Conservation (phyloP, 2,329 filamentous ascomycete genomes). For the Fusarium sacchari region DNA sequence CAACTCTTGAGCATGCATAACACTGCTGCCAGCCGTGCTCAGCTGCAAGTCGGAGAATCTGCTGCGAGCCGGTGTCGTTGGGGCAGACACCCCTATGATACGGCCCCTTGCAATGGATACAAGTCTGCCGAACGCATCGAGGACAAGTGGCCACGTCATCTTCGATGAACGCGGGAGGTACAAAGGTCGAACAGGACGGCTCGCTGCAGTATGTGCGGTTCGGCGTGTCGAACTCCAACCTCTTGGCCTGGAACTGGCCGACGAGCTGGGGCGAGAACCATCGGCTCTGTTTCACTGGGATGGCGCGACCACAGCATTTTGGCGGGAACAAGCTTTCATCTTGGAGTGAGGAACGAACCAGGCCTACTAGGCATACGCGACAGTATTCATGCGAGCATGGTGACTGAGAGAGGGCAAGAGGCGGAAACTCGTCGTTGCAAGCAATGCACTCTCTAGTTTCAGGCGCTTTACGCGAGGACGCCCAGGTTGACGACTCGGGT, state of each 20-base stretch:
- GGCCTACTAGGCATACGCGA: slow-evolving; percentile 53
- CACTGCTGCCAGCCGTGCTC: slow-evolving; percentile 63
- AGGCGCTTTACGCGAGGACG: not conserved
- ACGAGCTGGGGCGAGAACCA: slow-evolving; percentile 52
- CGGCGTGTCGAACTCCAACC: slow-evolving; percentile 58
- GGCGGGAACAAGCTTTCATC: slow-evolving; percentile 67
- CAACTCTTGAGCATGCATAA: slow-evolving; percentile 53
- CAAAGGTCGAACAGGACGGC: slow-evolving; percentile 58
- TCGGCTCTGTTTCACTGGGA: slow-evolving; percentile 34
- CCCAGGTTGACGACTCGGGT: not conserved
- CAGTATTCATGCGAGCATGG: slow-evolving; percentile 64
- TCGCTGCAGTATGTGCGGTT: slow-evolving; percentile 62
- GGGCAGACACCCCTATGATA: slow-evolving; percentile 60
- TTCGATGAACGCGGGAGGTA: slow-evolving; percentile 48
- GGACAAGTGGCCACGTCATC: slow-evolving; percentile 53
- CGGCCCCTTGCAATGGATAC: slow-evolving; percentile 58
- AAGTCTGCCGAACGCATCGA: slow-evolving; percentile 58
- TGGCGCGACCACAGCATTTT: slow-evolving; percentile 63
- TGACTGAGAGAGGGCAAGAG: fast-evolving
- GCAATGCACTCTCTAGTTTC: not conserved
- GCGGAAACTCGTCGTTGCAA: not conserved
- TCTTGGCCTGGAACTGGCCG: slow-evolving; percentile 54
- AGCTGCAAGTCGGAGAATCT: slow-evolving; percentile 53
- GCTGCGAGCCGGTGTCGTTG: slow-evolving; percentile 51
- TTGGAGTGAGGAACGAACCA: slow-evolving; percentile 55